Evolutionary conservation across 139 green algal species (phyloP).

Genomic region (Yamagishiella unicocca): DNA sequence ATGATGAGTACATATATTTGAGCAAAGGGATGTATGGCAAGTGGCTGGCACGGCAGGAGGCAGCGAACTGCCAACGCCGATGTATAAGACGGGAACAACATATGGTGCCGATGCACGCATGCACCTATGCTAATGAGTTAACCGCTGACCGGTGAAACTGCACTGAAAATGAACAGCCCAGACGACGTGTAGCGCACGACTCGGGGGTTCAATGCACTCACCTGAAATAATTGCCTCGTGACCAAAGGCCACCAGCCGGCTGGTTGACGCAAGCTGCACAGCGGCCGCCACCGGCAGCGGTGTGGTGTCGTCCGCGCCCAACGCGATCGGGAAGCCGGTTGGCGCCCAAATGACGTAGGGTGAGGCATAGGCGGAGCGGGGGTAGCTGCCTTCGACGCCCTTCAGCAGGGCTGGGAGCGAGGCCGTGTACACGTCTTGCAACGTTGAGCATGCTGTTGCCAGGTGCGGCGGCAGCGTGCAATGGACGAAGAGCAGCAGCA

Average conservation of each 20-base stretch:
- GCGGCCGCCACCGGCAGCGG: neutral
- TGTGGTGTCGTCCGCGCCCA: neutral
- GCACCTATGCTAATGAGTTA: neutral
- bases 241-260: neutral
- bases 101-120: neutral
- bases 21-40: neutral
- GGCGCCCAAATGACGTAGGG: neutral
- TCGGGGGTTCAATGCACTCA: neutral
- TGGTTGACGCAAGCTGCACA: neutral
- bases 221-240: neutral
- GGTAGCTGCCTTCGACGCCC: neutral
- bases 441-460: no score
- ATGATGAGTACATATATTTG: neutral
- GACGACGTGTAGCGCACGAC: neutral
- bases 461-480: no score
- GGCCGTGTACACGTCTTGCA: no score
- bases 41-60: neutral
- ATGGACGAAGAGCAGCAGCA: no score
- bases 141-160: neutral
- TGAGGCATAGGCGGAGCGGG: neutral
- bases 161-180: neutral
- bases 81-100: neutral
- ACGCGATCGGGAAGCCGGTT: neutral
- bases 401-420: neutral
- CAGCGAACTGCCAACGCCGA: neutral